Percentiles rank a stretch among this genome's conserved stretches.
Conservation (phyloP, 805 yeast genomes). For the Grigorovia jiainica region DNA sequence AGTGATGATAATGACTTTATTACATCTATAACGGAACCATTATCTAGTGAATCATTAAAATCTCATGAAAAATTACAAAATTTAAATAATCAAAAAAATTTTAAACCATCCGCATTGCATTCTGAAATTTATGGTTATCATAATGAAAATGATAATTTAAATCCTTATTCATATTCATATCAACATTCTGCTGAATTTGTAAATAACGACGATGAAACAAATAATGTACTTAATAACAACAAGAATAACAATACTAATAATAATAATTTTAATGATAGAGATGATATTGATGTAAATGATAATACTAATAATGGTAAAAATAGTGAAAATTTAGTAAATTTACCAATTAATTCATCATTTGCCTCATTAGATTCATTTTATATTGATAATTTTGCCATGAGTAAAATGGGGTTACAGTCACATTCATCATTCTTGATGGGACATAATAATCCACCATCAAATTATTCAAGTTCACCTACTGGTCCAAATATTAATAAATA, state of each 20-base stretch:
- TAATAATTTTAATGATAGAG: neutral
- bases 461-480: neutral
- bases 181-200: neutral
- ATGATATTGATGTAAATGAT: neutral
- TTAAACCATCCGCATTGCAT: constrained; percentile 2
- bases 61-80: constrained; percentile 1
- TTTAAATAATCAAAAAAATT: neutral
- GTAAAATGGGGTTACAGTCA: constrained; percentile 12
- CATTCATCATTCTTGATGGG: neutral
- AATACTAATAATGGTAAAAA: constrained; percentile 15
- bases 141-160: neutral
- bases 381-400: constrained; percentile 41
- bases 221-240: neutral
- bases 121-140: constrained; percentile 1
- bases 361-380: constrained; percentile 63
- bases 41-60: constrained; percentile 41
- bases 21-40: constrained; percentile 38
- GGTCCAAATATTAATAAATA: constrained; percentile 1
- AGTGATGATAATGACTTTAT: constrained; percentile 8
- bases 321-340: constrained; percentile 39
- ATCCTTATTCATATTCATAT: neutral
- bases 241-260: neutral
- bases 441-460: neutral
- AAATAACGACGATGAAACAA: neutral
- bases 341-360: constrained; percentile 66